Evolutionary conservation across 2,329 filamentous ascomycete genomes (phyloP), one percentile per base, ranked within the genome.

Genomic region (Penicillium sp.): DNA sequence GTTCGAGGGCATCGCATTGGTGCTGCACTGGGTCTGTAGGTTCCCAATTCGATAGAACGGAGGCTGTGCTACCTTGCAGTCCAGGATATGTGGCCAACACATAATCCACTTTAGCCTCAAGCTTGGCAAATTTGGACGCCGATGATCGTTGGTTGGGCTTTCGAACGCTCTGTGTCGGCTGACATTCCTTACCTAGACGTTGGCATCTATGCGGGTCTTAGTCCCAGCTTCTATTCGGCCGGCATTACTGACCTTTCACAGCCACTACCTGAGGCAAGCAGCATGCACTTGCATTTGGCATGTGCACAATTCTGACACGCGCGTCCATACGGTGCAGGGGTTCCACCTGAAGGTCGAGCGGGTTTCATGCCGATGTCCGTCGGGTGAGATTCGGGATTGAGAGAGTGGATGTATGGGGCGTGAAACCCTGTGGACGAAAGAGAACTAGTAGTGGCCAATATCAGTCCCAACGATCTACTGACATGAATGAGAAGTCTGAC

Each of bases 131-230:
- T 43, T 55, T 64, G 8, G 63, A 60, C 13, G 56, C 45, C 9
- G 57, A 49, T 9, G 54, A 55, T 16, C 64, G 68, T 41, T 64
- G 70, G 46, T 74, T 70, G 13, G 71, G 62, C 55, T 61, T 65
- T 43, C 62, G 57, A 11, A 56, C 63, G n/a, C 72, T 68, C 16
- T 63, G 60, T 8, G 75, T 71, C 10, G 76, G 72, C 16, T 68
- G 65, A 55, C 77, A 79, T 44, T 73, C 65, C 56, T 74, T 75
- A 21, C 70, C 69, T 1, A 79, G 62, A 5, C 77, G 74, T 45
- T 72, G 64, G 42, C 77, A 80, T 52, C 77, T 75, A 58, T n/a
- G 18, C 8, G 21, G 9, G 8, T 22, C 22, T 63, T 29, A 60
- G 54, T 38, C 18, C 42, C 2, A 46, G 24, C 4, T 34, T 18